Evolutionary conservation across 805 yeast genomes (phyloP), one percentile per base, ranked within the genome.

Genomic region (Pichia paraexigua): DNA sequence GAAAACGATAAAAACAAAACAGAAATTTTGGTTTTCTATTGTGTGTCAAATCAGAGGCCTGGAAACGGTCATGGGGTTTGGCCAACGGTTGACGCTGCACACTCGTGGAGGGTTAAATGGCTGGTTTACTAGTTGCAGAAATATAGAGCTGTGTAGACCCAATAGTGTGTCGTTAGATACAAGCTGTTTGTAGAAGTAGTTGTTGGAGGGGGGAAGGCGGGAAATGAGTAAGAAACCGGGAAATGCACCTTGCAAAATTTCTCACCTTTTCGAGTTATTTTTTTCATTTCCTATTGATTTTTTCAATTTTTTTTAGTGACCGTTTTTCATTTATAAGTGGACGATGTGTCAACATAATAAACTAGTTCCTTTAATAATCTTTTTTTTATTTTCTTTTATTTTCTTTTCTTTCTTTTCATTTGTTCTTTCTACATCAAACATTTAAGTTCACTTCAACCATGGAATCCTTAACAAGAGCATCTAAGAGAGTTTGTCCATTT

Each of bases 401-500:
- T 17, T 8, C 2, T 7, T 42, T 11, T 18, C 2, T 11, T 8
- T 17, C 24, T 4, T 39, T 39, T 11, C 11, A 24, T 2, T n/a
- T 22, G 1, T 24, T 37, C 25, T 8, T 25, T 25, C 12, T 35
- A 0, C 13, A 24, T 11, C 9, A 18, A 35, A 18, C 20, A 1
- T 44, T 17, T 28, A 4, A 13, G 17, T 24, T 22, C 12, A 13
- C 20, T 25, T n/a, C 39, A 15, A 32, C 18, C 5, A 90, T 90
- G 97, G 97, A 90, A 65, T 68, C 87, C 25, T 67, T 88, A 48
- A 80, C 91, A 42, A 82, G 84, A 62, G 84, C 83, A 55, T 86
- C 96, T 22, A 76, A 84, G 71, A 77, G 74, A 58, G 79, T 86
- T 48, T 91, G 97, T 66, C 97, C 97, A 22, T 91, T 87, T 67